phyloP scores from a whole-genome alignment of 345 rosid genomes.

The Schrenkiella parvula region DNA sequence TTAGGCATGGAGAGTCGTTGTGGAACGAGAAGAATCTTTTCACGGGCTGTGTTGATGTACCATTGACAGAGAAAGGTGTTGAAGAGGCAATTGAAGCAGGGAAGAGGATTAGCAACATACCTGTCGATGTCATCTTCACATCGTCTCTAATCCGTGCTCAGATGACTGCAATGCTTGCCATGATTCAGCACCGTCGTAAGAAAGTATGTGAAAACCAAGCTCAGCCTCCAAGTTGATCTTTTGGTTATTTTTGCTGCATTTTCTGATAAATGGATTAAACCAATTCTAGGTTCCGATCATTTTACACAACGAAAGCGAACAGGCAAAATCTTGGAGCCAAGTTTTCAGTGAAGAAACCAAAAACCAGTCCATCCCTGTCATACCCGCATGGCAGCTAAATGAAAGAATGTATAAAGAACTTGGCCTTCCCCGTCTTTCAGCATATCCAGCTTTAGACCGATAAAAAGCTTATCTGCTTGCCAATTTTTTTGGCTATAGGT shows the following conservation, averaged over 20 bases:
- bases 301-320: slow-evolving; percentile 68
- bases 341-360: slow-evolving; percentile 80
- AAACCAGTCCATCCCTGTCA: slow-evolving; percentile 76
- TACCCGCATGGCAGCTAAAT: slow-evolving; percentile 88
- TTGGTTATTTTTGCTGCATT: not conserved
- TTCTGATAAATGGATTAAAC: not conserved
- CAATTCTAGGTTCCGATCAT: slow-evolving; percentile 69
- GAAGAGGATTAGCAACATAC: slow-evolving; percentile 90
- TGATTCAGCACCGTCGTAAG: slow-evolving; percentile 89
- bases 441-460: not conserved
- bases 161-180: slow-evolving; percentile 99
- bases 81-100: slow-evolving; percentile 99
- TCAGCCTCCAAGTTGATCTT: not conserved
- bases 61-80: slow-evolving; percentile 84
- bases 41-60: slow-evolving; percentile 97
- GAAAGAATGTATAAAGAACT: slow-evolving; percentile 76
- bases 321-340: slow-evolving; percentile 77
- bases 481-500: slow-evolving; percentile 41
- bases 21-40: slow-evolving; percentile 98
- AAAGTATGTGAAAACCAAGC: slow-evolving; percentile 44
- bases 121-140: slow-evolving; percentile 83
- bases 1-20: slow-evolving; percentile 91
- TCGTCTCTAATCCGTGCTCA: slow-evolving; percentile 93
- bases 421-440: not conserved
- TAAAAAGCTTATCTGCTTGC: not conserved